Percentiles rank a stretch among this genome's conserved stretches.
Conservation (phyloP, 202 grass and related monocot genomes). For the Saccharum hybrid region DNA sequence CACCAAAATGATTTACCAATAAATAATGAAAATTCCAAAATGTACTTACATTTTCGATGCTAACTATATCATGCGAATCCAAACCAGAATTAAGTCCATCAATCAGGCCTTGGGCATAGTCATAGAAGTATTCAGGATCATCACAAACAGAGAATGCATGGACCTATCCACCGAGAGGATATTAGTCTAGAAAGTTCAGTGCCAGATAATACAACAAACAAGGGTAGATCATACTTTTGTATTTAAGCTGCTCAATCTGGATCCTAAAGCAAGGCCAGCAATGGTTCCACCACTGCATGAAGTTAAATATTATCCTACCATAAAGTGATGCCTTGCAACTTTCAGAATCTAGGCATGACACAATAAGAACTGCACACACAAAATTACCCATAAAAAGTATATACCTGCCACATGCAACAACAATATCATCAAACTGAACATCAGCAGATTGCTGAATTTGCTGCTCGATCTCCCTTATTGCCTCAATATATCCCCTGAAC, state of each 20-base stretch:
- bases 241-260: conserved; percentile 84
- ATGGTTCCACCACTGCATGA: conserved; percentile 87
- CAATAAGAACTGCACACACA: background rate
- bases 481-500: conserved; percentile 94
- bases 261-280: conserved; percentile 89
- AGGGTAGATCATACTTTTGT: conserved; percentile 66
- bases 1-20: background rate
- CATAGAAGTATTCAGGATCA: conserved; percentile 88
- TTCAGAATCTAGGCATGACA: conserved; percentile 8
- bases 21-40: background rate
- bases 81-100: conserved; percentile 82
- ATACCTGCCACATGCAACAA: conserved; percentile 92
- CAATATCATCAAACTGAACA: conserved; percentile 84
- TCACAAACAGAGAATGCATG: conserved; percentile 96
- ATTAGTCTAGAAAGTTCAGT: conserved; percentile 44
- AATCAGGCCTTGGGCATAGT: conserved; percentile 86
- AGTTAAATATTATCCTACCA: conserved; percentile 25
- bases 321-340: conserved; percentile 1
- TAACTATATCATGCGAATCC: conserved; percentile 82
- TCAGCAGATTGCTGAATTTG: conserved; percentile 59
- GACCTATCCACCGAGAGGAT: conserved; percentile 62
- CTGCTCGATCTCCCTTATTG: conserved; percentile 82
- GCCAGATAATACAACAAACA: conserved; percentile 29
- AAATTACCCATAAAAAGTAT: background rate
- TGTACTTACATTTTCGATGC: conserved; percentile 74